Conservation (phyloP, 768 basidiomycete genomes). For the Lyophyllum atratum region DNA sequence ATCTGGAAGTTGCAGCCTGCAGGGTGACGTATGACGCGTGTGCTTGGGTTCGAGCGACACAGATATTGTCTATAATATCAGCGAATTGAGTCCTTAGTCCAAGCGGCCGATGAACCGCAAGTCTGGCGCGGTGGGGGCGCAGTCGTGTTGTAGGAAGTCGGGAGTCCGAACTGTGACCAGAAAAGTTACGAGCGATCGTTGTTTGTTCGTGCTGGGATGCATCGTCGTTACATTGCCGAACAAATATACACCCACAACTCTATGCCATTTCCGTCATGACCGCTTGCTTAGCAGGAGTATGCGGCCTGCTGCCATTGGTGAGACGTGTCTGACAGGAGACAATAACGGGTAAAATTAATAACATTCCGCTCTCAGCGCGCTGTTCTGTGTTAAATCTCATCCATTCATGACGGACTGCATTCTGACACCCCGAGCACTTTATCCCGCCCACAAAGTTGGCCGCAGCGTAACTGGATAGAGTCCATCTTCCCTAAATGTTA, state of each 20-base stretch:
- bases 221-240: not conserved
- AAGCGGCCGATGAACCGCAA: not conserved
- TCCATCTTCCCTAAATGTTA: not conserved
- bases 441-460: not conserved
- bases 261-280: constrained; percentile 13
- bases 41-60: not conserved
- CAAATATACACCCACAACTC: constrained; percentile 11
- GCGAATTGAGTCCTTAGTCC: not conserved
- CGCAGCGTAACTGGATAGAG: not conserved
- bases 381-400: not conserved
- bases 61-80: not conserved
- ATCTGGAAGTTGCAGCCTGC: not conserved
- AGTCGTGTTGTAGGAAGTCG: too few species aligned
- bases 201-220: constrained; percentile 6
- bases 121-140: not conserved
- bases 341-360: not conserved
- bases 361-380: not conserved
- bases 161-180: not conserved
- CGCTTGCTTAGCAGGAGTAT: constrained; percentile 2
- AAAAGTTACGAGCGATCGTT: not conserved
- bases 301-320: not conserved
- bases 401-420: not conserved
- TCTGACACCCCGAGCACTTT: not conserved
- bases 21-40: not conserved
- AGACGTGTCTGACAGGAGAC: not conserved